Evolutionary conservation across 73 alveolate species (phyloP), one percentile per base, ranked within the genome.

Genomic region (Paramecium sexaurelia): DNA sequence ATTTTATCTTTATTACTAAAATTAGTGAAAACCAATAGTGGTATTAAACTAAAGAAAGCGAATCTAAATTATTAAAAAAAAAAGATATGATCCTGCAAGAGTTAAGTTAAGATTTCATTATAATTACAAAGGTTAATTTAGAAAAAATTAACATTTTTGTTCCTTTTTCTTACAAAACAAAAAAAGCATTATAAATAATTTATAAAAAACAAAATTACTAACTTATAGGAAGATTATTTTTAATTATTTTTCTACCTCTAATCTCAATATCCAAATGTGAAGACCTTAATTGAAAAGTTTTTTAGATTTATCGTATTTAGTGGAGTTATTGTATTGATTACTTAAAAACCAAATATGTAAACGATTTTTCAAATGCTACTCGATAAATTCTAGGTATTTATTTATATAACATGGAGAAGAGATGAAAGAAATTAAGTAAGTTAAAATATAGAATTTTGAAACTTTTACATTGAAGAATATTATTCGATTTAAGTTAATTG

Each of bases 391-490:
- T 78, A 22, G 90, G 41, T 45, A 78, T 78, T n/a, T 78, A 2
- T 24, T 78, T 2, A 32, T 15, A 24, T 78, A 75, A 75, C 75
- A 75, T 40, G 41, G 24, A 41, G 43, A 22, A 24, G 41, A 78
- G 24, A 36, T 78, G 55, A 75, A 78, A 78, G 90, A 39, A 45
- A 36, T n/a, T 36, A 73, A n/a, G 87, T 73, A 73, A 73, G 11
- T 73, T 1, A 73, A 33, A n/a, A 20, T 35, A 27, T 73, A 5
- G 33, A 73, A 73, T 17, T 24, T 37, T 41, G 90, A 75, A 78
- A 78, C 90, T 75, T 9, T 24, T 78, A 8, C 90, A 78, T 45
- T n/a, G 73, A 45, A 78, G 73, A 41, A 75, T 75, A 40, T 41
- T 78, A 3, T 75, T 75, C 10, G 90, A 78, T 78, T 78, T 78